Conservation (phyloP, 768 basidiomycete genomes). For the Rhodotorula toruloides region DNA sequence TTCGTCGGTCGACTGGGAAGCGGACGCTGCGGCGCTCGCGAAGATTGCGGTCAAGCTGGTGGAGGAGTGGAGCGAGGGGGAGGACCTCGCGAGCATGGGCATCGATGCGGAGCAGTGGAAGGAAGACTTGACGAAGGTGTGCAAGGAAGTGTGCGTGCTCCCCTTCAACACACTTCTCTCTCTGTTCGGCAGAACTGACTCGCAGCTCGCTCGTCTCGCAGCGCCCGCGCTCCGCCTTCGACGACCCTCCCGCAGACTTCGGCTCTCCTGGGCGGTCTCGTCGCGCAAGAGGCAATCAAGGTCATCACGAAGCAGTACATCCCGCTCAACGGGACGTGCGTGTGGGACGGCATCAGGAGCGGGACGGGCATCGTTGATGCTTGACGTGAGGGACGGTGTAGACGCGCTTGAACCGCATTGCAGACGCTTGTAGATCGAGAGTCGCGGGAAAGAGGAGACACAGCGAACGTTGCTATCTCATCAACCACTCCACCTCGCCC, state of each 20-base stretch:
- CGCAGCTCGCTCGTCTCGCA: constrained; percentile 43
- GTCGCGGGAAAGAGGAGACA: too few species aligned
- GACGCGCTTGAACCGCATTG: background rate
- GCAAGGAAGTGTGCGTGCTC: constrained; percentile 41
- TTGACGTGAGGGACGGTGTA: constrained; percentile 1
- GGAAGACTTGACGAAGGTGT: constrained; percentile 46
- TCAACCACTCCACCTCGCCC: too few species aligned
- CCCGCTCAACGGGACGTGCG: constrained; percentile 73
- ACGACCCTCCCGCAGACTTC: constrained; percentile 83
- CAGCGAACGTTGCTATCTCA: too few species aligned
- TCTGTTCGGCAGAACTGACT: background rate
- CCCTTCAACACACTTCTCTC: background rate
- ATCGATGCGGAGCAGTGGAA: constrained; percentile 50
- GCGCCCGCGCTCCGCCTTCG: constrained; percentile 70
- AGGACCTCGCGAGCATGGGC: constrained; percentile 52
- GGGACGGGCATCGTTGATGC: constrained; percentile 37
- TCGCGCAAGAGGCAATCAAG: constrained; percentile 96
- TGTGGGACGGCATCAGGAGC: constrained; percentile 64
- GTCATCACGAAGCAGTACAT: constrained; percentile 93
- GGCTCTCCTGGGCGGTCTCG: constrained; percentile 84
- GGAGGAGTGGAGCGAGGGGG: constrained; percentile 44
- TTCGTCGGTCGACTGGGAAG: constrained; percentile 28
- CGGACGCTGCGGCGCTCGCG: constrained; percentile 50
- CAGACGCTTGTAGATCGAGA: too few species aligned
- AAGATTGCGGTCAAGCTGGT: constrained; percentile 49